These are phyloP conservation scores for Xylaria sp. DNA, from an alignment of 2,329 filamentous ascomycete genomes.

Conservation along the genomic window DNA sequence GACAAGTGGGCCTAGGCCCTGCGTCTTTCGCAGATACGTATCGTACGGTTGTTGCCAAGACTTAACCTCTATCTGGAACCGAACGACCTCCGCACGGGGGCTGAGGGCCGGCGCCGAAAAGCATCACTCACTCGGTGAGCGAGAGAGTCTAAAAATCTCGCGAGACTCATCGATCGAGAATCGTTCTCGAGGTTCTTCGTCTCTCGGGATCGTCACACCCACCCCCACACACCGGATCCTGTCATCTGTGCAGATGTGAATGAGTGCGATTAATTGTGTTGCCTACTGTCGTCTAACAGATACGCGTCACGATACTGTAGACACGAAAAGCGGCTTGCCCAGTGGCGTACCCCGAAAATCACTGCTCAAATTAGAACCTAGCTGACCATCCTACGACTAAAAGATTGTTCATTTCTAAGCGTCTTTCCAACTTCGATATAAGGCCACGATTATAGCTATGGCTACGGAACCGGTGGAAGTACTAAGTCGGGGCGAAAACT, in stretches of 20 bases:
- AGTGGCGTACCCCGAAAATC: conserved; percentile 2
- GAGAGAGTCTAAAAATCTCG: background rate
- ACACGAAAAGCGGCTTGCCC: background rate
- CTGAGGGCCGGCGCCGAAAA: conserved; percentile 2
- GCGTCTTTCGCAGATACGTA: conserved; percentile 1
- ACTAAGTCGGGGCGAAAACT: background rate
- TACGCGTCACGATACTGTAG: background rate
- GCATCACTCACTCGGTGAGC: conserved; percentile 14
- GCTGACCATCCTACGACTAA: conserved; percentile 10
- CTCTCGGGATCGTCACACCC: conserved; percentile 1
- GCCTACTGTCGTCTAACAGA: background rate
- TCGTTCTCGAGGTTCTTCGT: conserved; percentile 5
- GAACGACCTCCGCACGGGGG: conserved; percentile 15
- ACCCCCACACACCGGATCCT: conserved; percentile 18
- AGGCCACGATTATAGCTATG: background rate
- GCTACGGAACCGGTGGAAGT: background rate
- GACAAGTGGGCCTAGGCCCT: conserved; percentile 11
- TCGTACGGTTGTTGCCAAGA: conserved; percentile 20
- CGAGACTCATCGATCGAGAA: conserved; percentile 6
- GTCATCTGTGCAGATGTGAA: conserved; percentile 13
- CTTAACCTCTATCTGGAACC: background rate
- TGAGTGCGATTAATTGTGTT: background rate
- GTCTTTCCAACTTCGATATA: background rate
- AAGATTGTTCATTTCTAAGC: background rate
- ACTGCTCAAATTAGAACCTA: background rate